Evolutionary conservation across 148 eudicot species (phyloP).

Genomic region (Silene latifolia): DNA sequence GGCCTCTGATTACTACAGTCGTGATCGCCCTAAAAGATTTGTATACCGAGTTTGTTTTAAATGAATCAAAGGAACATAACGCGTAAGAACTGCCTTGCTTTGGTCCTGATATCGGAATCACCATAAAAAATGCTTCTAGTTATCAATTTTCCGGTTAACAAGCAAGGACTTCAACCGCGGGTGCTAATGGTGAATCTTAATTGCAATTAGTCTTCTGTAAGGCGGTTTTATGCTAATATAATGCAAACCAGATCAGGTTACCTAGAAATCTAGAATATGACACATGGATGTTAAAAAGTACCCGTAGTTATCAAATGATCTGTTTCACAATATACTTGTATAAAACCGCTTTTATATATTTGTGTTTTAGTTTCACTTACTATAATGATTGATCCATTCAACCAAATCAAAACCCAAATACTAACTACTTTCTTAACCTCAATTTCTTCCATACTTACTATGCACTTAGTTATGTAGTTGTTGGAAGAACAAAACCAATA

Average conservation of each 20-base stretch:
- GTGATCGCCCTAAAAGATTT: slow-evolving; percentile 85
- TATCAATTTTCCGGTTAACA: too few species aligned
- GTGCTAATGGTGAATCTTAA: too few species aligned
- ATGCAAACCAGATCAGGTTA: too few species aligned
- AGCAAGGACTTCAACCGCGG: too few species aligned
- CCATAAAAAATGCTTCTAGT: too few species aligned
- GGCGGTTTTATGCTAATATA: too few species aligned
- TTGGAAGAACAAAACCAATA: slow-evolving; percentile 14
- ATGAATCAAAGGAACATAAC: slow-evolving; percentile 48
- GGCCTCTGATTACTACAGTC: slow-evolving; percentile 82
- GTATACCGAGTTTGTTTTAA: slow-evolving; percentile 77
- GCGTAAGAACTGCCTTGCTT: slow-evolving; percentile 21
- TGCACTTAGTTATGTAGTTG: slow-evolving; percentile 6
- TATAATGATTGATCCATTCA: background rate
- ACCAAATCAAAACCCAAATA: background rate
- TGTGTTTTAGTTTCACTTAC: too few species aligned
- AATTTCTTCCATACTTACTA: background rate
- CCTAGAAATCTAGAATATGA: too few species aligned
- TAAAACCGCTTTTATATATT: background rate
- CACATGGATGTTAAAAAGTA: too few species aligned
- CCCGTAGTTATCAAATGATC: too few species aligned
- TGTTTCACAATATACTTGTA: too few species aligned
- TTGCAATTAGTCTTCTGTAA: too few species aligned
- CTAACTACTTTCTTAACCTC: background rate
- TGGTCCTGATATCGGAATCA: background rate